phyloP scores from a whole-genome alignment of 768 basidiomycete species.

The Roridomyces roridus region DNA sequence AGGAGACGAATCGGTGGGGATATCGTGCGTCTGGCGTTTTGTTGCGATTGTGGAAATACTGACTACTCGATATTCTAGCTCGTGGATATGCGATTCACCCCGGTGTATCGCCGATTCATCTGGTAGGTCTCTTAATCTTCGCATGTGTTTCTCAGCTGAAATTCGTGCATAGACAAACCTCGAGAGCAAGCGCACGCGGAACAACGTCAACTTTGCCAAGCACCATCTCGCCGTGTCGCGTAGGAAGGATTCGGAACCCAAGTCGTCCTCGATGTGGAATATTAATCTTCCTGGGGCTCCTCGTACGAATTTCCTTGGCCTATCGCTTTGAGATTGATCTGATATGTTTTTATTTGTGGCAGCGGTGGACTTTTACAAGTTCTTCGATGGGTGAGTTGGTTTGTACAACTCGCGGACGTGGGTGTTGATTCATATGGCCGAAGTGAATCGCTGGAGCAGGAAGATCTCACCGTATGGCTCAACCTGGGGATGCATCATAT shows the following conservation, averaged over 20 bases:
- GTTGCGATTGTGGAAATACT: background rate
- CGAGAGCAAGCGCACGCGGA: constrained; percentile 61
- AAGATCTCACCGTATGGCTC: constrained; percentile 71
- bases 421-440: background rate
- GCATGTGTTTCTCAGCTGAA: background rate
- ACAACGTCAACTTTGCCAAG: constrained; percentile 72
- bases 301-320: background rate
- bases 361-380: constrained; percentile 57
- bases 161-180: constrained; percentile 54
- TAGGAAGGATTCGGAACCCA: constrained; percentile 67
- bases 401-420: too few relatives aligned
- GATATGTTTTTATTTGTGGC: background rate
- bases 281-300: constrained; percentile 63
- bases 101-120: constrained; percentile 58
- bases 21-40: constrained; percentile 29
- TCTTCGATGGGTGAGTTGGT: constrained; percentile 13
- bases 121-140: constrained; percentile 44
- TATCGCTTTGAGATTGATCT: too few relatives aligned
- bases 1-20: constrained; percentile 61
- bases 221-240: constrained; percentile 64
- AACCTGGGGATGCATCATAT: constrained; percentile 74
- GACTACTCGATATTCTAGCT: constrained; percentile 20
- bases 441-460: constrained; percentile 62
- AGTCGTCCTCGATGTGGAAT: constrained; percentile 66
- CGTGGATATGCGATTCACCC: constrained; percentile 69